Evolutionary conservation across 2,329 filamentous ascomycete species (phyloP), one percentile per base, ranked within the genome.

Genomic region (Aureobasidium sp.): DNA sequence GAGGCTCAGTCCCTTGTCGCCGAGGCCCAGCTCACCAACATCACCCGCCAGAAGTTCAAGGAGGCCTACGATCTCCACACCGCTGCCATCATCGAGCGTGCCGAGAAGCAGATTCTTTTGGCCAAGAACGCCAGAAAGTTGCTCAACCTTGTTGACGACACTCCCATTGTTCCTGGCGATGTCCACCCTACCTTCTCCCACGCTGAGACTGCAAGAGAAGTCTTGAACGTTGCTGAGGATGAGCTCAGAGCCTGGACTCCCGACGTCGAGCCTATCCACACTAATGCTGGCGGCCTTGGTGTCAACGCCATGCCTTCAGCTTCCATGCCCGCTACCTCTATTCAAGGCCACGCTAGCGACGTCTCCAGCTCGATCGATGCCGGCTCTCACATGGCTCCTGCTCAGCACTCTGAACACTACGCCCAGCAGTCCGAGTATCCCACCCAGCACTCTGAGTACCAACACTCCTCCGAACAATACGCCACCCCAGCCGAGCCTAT

Each of bases 1-100:
- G 94, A 99, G 80, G 94, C 94, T 3, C 92, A 97, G 80, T 95
- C 91, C 70, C 78, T 99, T 63, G 94, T 99, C 55, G 94, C 94
- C 1, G 94, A 99, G 77, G 94, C 94, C 25, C 94, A 99, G 76
- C 81, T 99, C 74, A 93, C 89, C 71, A 99, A 99, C 74, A 86
- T 96, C 68, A 97, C 94, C 39, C 89, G 94, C 63, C 89, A 94
- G 76, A 97, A 97, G 78, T 82, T 99, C 77, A 97, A 96, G 78
- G 90, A 97, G 76, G 90, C 94, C 27, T 97, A 93, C 72, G 90
- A 92, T 67, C 76, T 89, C 64, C 91, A 97, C 73, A 90, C 96
- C 66, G 85, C 89, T 17, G 91, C 92, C 63, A 90, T 91, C 22
- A 96, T 99, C 69, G 94, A 99, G 80, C 89, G 93, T 36, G 91